A percentile compares a stretch with the other conserved stretches of the same genome.
phyloP scores from a whole-genome alignment of 768 basidiomycete species.

The Vararia minispora region DNA sequence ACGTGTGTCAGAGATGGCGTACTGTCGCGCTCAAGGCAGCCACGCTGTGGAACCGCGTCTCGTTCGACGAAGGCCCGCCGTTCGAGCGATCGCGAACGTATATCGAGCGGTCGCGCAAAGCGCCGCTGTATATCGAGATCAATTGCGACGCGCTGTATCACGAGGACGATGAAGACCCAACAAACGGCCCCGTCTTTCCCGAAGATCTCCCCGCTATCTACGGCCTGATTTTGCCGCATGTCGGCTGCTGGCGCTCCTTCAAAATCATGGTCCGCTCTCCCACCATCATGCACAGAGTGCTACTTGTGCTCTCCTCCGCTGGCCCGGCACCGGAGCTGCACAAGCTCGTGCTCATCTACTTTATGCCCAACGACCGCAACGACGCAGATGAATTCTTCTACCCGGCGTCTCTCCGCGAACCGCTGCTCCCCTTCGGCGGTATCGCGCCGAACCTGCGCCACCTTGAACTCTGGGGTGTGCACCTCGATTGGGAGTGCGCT shows the following conservation, averaged over 20 bases:
- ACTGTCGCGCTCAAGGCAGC: constrained; percentile 39
- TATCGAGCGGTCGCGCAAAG: constrained; percentile 41
- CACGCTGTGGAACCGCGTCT: constrained; percentile 43
- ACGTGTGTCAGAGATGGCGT: constrained; percentile 54
- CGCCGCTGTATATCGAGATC: constrained; percentile 43
- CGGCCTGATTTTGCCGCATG: constrained; percentile 37
- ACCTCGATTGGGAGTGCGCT: constrained; percentile 50
- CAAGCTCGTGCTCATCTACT: constrained; percentile 41
- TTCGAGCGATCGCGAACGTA: constrained; percentile 33
- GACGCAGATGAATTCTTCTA: constrained; percentile 34
- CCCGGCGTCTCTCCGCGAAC: constrained; percentile 28
- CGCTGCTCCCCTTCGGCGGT: constrained; percentile 40
- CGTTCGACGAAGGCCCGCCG: constrained; percentile 28
- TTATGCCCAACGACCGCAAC: constrained; percentile 35
- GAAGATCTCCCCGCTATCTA: constrained; percentile 19
- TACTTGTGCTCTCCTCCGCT: constrained; percentile 31
- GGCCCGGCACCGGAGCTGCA: constrained; percentile 44
- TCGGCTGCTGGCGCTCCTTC: constrained; percentile 41
- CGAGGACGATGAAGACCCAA: constrained; percentile 2
- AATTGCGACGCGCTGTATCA: constrained; percentile 17
- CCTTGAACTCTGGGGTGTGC: constrained; percentile 56
- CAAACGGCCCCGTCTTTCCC: constrained; percentile 5
- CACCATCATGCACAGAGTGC: constrained; percentile 32
- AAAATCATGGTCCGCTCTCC: constrained; percentile 36
- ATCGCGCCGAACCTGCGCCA: constrained; percentile 38